phyloP scores from a whole-genome alignment of 805 yeast species.

The Nakazawaea anatomiae region DNA sequence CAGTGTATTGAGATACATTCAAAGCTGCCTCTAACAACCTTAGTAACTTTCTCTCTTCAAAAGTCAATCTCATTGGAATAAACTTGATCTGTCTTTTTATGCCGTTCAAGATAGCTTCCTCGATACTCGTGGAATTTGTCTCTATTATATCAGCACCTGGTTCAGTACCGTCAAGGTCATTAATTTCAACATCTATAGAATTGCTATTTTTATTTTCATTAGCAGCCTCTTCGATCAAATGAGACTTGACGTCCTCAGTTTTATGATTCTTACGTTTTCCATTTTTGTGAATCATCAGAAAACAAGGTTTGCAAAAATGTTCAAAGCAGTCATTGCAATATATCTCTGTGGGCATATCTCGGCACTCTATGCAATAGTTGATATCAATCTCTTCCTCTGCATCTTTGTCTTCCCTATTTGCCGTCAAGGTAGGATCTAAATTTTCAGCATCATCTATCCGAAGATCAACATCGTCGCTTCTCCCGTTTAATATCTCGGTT shows the following conservation, averaged over 20 bases:
- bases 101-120: conserved; percentile 23
- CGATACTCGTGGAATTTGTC: conserved; percentile 4
- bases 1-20: conserved; percentile 75
- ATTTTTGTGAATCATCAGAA: conserved; percentile 60
- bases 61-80: conserved; percentile 64
- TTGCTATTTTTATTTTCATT: conserved; percentile 13
- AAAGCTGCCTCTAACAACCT: conserved; percentile 69
- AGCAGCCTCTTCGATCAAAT: conserved; percentile 14
- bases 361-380: conserved; percentile 60
- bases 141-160: conserved; percentile 10
- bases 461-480: conserved; percentile 11
- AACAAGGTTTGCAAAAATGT: conserved; percentile 65
- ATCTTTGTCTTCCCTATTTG: conserved; percentile 16
- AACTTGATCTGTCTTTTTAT: conserved; percentile 41
- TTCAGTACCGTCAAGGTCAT: conserved; percentile 15
- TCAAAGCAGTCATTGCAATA: conserved; percentile 60
- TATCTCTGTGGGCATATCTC: conserved; percentile 66
- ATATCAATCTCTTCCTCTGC: conserved; percentile 25
- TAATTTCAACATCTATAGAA: conserved; percentile 13
- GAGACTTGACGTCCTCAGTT: conserved; percentile 19
- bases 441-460: conserved; percentile 4
- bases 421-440: background rate
- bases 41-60: conserved; percentile 63
- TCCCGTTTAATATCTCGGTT: conserved; percentile 20
- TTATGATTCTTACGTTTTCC: conserved; percentile 52